A percentile compares a stretch with the other conserved stretches of the same genome.
Evolutionary conservation across 129 eudicot genomes (phyloP).

Genomic region (Artemisia tridentata): DNA sequence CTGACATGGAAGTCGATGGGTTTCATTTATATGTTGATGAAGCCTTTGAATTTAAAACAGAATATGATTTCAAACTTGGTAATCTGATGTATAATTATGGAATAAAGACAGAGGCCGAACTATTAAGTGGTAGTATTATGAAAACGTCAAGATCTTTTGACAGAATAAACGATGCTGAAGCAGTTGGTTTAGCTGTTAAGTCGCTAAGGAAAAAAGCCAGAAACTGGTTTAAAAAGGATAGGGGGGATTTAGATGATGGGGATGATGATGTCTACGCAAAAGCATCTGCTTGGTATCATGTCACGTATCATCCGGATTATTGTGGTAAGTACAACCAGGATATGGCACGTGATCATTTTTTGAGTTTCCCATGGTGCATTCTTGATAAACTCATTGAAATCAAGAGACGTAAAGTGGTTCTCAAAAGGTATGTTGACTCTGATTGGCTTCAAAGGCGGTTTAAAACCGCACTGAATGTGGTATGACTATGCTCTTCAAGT

Average conservation of each 20-base stretch:
- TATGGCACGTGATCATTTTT: conserved; percentile 54
- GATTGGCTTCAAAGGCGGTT: conserved; percentile 30
- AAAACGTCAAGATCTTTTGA: conserved; percentile 69
- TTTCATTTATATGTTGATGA: conserved; percentile 52
- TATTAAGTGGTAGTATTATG: conserved; percentile 78
- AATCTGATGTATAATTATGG: conserved; percentile 79
- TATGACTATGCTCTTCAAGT: conserved; percentile 16
- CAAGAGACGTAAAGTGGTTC: conserved; percentile 39
- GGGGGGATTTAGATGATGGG: conserved; percentile 25
- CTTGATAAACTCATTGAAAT: conserved; percentile 67
- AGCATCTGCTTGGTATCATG: conserved; percentile 92
- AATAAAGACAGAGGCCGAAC: conserved; percentile 74
- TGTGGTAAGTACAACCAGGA: too few relatives aligned
- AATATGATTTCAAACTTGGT: conserved; percentile 68
- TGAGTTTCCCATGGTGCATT: conserved; percentile 89
- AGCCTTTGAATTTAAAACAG: conserved; percentile 57
- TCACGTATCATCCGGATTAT: conserved; percentile 81
- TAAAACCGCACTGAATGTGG: conserved; percentile 22
- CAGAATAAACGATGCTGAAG: conserved; percentile 71
- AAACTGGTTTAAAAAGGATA: conserved; percentile 50
- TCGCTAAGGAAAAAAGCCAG: conserved; percentile 73
- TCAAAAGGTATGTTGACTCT: conserved; percentile 15
- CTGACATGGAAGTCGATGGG: conserved; percentile 65
- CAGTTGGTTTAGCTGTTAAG: conserved; percentile 64
- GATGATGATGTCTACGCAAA: conserved; percentile 49